Evolutionary conservation across 1,139 yeast genomes (phyloP), one percentile per base, ranked within the genome.

Genomic region (Suhomyces guaymorum): DNA sequence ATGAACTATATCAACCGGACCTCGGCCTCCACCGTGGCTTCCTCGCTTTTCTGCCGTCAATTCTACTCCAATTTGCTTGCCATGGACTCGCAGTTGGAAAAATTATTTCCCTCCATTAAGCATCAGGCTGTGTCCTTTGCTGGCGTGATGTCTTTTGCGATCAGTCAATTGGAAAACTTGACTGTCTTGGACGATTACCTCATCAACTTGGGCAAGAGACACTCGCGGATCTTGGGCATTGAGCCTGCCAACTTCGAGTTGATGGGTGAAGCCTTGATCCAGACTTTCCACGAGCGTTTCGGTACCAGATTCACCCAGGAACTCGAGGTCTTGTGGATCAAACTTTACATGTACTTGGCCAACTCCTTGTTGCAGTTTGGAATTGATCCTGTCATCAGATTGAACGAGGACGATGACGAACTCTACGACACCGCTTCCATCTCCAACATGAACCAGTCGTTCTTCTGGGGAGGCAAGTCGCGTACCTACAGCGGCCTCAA

Each of bases 91-190:
- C 59, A 61, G 19, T 63, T 82, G 39, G 82, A 78, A 46, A 65
- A 63, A 26, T 55, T 77, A 49, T 81, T 80, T 54, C 88, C 89
- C 0, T 74, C 81, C 11, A 74, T 81, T 43, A 75, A 73, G 45
- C 83, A 80, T 46, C 88, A 82, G 59, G 89, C 94, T 0, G 77
- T 79, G 7, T 76, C 90, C 13, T 82, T 86, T 66, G 89, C 94
- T 1, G 92, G 92, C 3, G 87, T 82, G n/a, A 55, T 82, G 52
- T 69, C 82, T n/a, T 66, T 78, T 33, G 81, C 84, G 5, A 72
- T 82, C 36, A 59, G 71, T 15, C 71, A 66, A 43, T 55, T 66
- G 43, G 75, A 64, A 41, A 61, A 65, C 47, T 55, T 68, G 44
- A 35, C 55, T 14, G 49, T 47, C 22, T 64, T 85, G 48, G 81